A percentile compares a stretch with the other conserved stretches of the same genome.
Evolutionary conservation across 2,329 filamentous ascomycete genomes (phyloP).

Genomic region (Pestalotiopsis sp.): DNA sequence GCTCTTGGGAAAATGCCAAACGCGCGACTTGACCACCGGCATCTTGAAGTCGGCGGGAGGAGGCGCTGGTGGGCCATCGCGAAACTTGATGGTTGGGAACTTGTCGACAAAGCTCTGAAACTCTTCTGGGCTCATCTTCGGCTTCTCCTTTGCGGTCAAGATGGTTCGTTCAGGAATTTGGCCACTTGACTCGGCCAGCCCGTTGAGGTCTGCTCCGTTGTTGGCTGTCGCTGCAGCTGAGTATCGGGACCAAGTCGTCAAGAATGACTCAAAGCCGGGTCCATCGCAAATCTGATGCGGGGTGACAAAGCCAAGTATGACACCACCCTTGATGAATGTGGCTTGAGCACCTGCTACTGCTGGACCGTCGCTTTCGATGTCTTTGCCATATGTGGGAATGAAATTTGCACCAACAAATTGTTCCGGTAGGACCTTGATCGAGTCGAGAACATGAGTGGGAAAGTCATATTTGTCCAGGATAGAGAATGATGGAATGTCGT

Average conservation of each 20-base stretch:
- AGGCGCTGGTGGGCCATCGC: slow-evolving; percentile 7
- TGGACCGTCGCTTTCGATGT: slow-evolving; percentile 4
- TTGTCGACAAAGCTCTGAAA: not conserved
- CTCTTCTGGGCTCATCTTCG: not conserved
- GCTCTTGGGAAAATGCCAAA: slow-evolving; percentile 12
- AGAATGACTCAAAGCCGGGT: not conserved
- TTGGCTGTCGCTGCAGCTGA: not conserved
- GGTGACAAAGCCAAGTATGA: slow-evolving; percentile 7
- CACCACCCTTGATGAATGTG: slow-evolving; percentile 9
- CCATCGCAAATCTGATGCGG: slow-evolving; percentile 11
- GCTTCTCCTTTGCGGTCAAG: not conserved
- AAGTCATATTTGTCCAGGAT: slow-evolving; percentile 8
- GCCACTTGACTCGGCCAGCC: not conserved
- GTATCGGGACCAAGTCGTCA: slow-evolving; percentile 7
- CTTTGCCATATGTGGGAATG: not conserved
- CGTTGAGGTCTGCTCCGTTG: not conserved
- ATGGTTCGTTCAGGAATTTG: not conserved
- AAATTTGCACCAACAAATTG: slow-evolving; percentile 9
- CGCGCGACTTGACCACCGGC: slow-evolving; percentile 10
- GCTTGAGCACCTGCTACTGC: slow-evolving; percentile 9
- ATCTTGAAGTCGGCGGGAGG: slow-evolving; percentile 11
- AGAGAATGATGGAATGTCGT: slow-evolving; percentile 4
- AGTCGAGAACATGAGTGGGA: slow-evolving; percentile 8
- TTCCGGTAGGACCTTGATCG: not conserved
- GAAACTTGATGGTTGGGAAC: slow-evolving; percentile 7